A percentile compares a stretch with the other conserved stretches of the same genome.
These are phyloP conservation scores for Boletus coccyginus DNA, from an alignment of 768 basidiomycete species.

Conservation along the genomic window DNA sequence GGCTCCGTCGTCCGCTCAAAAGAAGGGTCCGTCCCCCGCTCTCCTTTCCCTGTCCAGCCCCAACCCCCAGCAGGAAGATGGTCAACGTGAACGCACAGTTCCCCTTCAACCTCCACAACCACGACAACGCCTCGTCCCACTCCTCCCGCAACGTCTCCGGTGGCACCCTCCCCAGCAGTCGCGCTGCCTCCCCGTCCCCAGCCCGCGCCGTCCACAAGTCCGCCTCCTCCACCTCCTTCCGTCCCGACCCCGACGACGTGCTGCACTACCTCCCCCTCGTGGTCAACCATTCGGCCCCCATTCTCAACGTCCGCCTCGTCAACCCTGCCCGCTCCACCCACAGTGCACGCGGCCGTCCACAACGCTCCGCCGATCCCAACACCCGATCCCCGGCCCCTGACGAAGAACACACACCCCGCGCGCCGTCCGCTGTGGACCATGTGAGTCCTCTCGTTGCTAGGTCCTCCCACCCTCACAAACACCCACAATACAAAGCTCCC, in stretches of 20 bases:
- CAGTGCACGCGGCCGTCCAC: conserved; percentile 23
- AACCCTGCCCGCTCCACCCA: conserved; percentile 3
- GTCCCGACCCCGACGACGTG: conserved; percentile 15
- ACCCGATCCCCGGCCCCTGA: conserved; percentile 1
- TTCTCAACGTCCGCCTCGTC: conserved; percentile 29
- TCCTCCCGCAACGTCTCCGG: conserved; percentile 36
- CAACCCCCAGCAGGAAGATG: conserved; percentile 52
- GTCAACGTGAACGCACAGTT: conserved; percentile 60
- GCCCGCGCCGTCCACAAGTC: conserved; percentile 19
- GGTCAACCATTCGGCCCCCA: not conserved
- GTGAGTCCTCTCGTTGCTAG: conserved; percentile 14
- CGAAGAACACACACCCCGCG: conserved; percentile 1
- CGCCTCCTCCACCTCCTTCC: conserved; percentile 22
- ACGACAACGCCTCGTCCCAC: conserved; percentile 13
- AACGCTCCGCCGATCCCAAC: conserved; percentile 12
- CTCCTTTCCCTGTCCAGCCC: not conserved
- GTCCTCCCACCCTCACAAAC: conserved; percentile 7
- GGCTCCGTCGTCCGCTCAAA: conserved; percentile 56
- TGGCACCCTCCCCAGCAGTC: conserved; percentile 23
- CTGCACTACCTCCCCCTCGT: conserved; percentile 7
- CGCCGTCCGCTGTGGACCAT: conserved; percentile 2
- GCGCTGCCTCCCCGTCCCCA: conserved; percentile 21
- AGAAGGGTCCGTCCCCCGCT: conserved; percentile 47
- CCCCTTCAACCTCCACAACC: conserved; percentile 55
- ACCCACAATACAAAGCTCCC: conserved; percentile 8